Percentiles rank a stretch among this genome's conserved stretches.
These are phyloP conservation scores for Alternaria infectoria DNA, from an alignment of 2,329 filamentous ascomycete species.

Conservation along the genomic window DNA sequence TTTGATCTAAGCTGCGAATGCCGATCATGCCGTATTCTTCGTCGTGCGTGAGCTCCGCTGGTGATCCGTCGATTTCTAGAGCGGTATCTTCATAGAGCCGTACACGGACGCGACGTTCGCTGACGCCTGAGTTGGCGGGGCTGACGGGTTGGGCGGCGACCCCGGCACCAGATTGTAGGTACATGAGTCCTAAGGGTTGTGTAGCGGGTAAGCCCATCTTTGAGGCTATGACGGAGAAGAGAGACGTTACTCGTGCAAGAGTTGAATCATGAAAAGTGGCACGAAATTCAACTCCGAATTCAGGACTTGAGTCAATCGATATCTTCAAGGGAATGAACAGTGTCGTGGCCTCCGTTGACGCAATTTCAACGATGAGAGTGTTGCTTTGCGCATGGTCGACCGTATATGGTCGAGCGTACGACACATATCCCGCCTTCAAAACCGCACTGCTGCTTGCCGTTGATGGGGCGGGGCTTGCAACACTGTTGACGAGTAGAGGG, in stretches of 20 bases:
- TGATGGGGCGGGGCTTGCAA: slow-evolving; percentile 28
- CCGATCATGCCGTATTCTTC: no score
- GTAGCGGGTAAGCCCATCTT: slow-evolving; percentile 73
- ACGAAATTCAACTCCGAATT: slow-evolving; percentile 55
- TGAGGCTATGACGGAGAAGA: slow-evolving; percentile 81
- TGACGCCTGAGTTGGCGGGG: slow-evolving; percentile 72
- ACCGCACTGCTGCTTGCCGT: slow-evolving; percentile 17
- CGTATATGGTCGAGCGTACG: slow-evolving; percentile 85
- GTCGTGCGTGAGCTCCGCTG: slow-evolving; percentile 34
- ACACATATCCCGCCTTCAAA: slow-evolving; percentile 63
- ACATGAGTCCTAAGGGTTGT: slow-evolving; percentile 68
- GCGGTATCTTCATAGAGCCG: slow-evolving; percentile 29
- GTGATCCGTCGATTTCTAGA: slow-evolving; percentile 30
- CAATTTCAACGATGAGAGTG: slow-evolving; percentile 76
- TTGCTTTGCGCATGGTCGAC: slow-evolving; percentile 72
- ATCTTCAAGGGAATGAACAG: no score
- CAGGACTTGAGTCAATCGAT: no score
- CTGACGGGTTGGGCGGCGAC: slow-evolving; percentile 66
- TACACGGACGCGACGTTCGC: slow-evolving; percentile 68
- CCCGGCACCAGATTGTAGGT: slow-evolving; percentile 65
- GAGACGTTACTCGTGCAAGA: slow-evolving; percentile 71
- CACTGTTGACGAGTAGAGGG: slow-evolving; percentile 34
- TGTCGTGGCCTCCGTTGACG: slow-evolving; percentile 48
- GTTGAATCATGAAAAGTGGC: slow-evolving; percentile 77
- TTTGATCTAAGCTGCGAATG: slow-evolving; percentile 11